Evolutionary conservation across 2,329 filamentous ascomycete species (phyloP).

Genomic region (Lachnellula suecica): DNA sequence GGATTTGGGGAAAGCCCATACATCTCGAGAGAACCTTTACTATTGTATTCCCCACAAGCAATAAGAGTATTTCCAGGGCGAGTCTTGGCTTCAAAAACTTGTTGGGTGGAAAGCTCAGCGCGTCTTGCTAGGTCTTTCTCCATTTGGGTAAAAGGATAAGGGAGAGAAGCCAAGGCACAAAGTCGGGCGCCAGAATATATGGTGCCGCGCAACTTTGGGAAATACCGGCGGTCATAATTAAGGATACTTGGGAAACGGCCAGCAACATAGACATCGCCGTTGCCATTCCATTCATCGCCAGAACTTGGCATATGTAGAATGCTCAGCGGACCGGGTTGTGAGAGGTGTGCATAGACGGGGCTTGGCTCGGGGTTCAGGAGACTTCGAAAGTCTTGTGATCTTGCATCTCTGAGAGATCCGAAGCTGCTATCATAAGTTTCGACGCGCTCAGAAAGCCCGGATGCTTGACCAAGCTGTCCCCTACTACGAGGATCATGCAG

Average conservation of each 20-base stretch:
- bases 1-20: constrained; percentile 59
- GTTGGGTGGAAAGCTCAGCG: constrained; percentile 54
- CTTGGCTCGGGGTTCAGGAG: constrained; percentile 46
- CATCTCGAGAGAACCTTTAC: constrained; percentile 86
- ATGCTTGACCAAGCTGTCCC: constrained; percentile 23
- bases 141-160: constrained; percentile 64
- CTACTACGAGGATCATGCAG: constrained; percentile 71
- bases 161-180: constrained; percentile 69
- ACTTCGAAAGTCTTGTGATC: constrained; percentile 25
- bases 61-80: constrained; percentile 65
- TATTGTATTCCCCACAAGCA: constrained; percentile 87
- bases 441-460: constrained; percentile 16
- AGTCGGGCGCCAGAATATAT: constrained; percentile 83
- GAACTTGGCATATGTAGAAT: constrained; percentile 73
- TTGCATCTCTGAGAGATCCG: constrained; percentile 13
- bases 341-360: constrained; percentile 66
- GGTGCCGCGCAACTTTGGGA: constrained; percentile 73
- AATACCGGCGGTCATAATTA: constrained; percentile 84
- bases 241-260: constrained; percentile 87
- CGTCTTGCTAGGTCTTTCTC: constrained; percentile 57
- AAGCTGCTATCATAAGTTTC: constrained; percentile 30
- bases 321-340: constrained; percentile 78
- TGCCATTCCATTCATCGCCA: constrained; percentile 35
- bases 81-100: constrained; percentile 53
- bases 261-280: constrained; percentile 82